Conservation (phyloP, 768 basidiomycete species). For the Dacryopinax spathularia region DNA sequence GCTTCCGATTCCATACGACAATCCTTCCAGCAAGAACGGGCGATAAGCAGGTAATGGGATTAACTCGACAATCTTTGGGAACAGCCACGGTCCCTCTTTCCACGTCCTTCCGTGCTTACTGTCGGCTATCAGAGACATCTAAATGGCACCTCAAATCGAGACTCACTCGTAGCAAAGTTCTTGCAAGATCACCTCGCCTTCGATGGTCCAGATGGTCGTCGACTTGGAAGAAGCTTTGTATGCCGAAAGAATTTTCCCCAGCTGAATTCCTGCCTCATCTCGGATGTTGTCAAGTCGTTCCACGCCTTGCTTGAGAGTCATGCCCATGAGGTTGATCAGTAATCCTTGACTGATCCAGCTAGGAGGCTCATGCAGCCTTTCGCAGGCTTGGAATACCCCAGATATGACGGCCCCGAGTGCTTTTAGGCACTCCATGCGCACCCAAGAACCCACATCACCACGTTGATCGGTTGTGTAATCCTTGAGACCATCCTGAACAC, state of each 20-base stretch:
- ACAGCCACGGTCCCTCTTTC: conserved; percentile 62
- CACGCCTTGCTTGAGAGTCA: conserved; percentile 74
- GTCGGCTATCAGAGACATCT: conserved; percentile 17
- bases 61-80: conserved; percentile 54
- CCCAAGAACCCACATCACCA: conserved; percentile 95
- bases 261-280: conserved; percentile 55
- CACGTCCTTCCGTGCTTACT: conserved; percentile 34
- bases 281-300: conserved; percentile 87
- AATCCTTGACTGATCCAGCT: conserved; percentile 45
- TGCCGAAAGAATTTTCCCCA: conserved; percentile 38
- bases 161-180: conserved; percentile 42
- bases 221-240: conserved; percentile 21
- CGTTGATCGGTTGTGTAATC: conserved; percentile 92
- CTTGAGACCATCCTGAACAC: conserved; percentile 49
- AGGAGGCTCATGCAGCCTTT: conserved; percentile 31
- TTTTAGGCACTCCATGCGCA: conserved; percentile 62
- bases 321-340: conserved; percentile 43
- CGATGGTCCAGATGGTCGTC: conserved; percentile 37
- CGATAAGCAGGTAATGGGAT: conserved; percentile 52
- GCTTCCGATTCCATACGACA: conserved; percentile 68
- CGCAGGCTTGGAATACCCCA: conserved; percentile 30
- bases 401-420: conserved; percentile 44
- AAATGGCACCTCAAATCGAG: not conserved
- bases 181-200: conserved; percentile 33
- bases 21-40: conserved; percentile 45